phyloP scores from a whole-genome alignment of 192 early-diverging fungal genomes.

The Martensiomyces pterosporus region DNA sequence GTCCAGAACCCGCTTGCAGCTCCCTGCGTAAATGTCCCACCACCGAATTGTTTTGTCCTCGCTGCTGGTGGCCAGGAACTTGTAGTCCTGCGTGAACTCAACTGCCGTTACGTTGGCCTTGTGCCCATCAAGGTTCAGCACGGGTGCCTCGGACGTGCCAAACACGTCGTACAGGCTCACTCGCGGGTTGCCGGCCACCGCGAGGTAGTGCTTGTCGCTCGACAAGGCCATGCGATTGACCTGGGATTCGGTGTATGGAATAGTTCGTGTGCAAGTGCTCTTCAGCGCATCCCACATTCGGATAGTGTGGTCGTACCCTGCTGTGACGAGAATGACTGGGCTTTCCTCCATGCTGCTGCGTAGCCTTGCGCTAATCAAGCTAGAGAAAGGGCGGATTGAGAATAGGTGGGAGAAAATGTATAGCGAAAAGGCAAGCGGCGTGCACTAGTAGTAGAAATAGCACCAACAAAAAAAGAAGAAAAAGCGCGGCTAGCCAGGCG shows the following conservation, averaged over 20 bases:
- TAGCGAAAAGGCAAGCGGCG: no score
- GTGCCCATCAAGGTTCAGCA: slow-evolving; percentile 46
- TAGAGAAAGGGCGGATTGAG: not conserved
- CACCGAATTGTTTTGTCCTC: slow-evolving; percentile 47
- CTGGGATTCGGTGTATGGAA: slow-evolving; percentile 48
- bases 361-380: not conserved
- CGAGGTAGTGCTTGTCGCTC: slow-evolving; percentile 48
- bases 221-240: slow-evolving; percentile 51
- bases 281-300: slow-evolving; percentile 54
- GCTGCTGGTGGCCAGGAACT: slow-evolving; percentile 48
- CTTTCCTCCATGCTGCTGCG: slow-evolving; percentile 30
- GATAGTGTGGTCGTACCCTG: slow-evolving; percentile 51
- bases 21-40: slow-evolving; percentile 49
- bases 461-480: not conserved
- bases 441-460: no score
- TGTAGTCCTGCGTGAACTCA: slow-evolving; percentile 47
- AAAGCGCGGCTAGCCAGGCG: not conserved
- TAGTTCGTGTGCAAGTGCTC: slow-evolving; percentile 47
- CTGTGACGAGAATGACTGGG: slow-evolving; percentile 45
- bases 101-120: slow-evolving; percentile 48
- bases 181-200: slow-evolving; percentile 47
- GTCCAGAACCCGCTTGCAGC: slow-evolving; percentile 34
- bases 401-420: no score
- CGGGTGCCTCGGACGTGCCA: slow-evolving; percentile 36
- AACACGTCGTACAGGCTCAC: slow-evolving; percentile 50